These are phyloP conservation scores for Penicillium expansum DNA, from an alignment of 2,329 filamentous ascomycete genomes.

Conservation along the genomic window DNA sequence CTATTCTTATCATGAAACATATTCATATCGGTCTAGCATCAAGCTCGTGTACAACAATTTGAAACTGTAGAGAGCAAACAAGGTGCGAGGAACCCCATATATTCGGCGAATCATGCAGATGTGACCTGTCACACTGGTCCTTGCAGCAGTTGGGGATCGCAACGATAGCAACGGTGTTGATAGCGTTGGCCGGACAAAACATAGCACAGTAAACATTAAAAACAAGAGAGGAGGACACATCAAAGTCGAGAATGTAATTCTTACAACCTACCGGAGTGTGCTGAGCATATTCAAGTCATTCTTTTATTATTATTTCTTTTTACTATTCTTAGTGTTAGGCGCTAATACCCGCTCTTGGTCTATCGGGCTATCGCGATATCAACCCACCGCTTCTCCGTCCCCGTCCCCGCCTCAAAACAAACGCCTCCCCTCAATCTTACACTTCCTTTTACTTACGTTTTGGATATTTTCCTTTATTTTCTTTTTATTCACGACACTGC, in stretches of 20 bases:
- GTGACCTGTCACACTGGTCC: constrained; percentile 9
- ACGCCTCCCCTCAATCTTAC: constrained; percentile 11
- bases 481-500: constrained; percentile 5
- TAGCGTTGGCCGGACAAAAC: constrained; percentile 18
- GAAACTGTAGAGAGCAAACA: not conserved
- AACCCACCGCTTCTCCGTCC: constrained; percentile 14
- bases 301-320: not conserved
- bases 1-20: not conserved
- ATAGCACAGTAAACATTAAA: constrained; percentile 9
- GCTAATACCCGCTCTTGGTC: constrained; percentile 20
- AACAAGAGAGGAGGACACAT: not conserved
- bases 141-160: constrained; percentile 14
- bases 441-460: constrained; percentile 4
- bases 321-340: constrained; percentile 11
- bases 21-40: not conserved
- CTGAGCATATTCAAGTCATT: not conserved
- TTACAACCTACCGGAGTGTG: not conserved
- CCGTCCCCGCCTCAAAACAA: constrained; percentile 25
- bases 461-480: constrained; percentile 4
- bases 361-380: constrained; percentile 24
- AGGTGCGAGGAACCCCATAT: not conserved
- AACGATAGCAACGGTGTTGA: constrained; percentile 12
- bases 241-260: not conserved
- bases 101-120: constrained; percentile 6
- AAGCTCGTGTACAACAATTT: not conserved